Evolutionary conservation across 495 filamentous ascomycete genomes (phyloP), one percentile per base, ranked within the genome.

Genomic region (Daldinia childiae): DNA sequence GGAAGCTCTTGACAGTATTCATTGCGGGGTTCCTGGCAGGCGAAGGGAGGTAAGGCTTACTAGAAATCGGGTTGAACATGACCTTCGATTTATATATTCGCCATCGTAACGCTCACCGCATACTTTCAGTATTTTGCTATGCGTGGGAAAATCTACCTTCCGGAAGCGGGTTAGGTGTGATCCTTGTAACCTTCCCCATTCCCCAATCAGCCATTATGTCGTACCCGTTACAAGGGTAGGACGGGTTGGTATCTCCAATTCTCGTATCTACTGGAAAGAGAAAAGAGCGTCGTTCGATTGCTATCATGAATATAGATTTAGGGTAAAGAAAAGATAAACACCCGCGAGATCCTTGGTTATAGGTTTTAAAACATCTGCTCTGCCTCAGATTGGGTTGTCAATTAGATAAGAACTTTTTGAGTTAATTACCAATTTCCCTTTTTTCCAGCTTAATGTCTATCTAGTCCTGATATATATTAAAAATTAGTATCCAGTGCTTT

Each of bases 1-100:
- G 39, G 14, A 74, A 48, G 41, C 26, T 69, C 59, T 58, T 71
- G 48, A 68, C 9, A 12, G 19, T 27, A 17, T 62, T 66, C 71
- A 70, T 69, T 15, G 43, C 54, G 38, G 36, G 12, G 17, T 55
- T 62, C 6, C 3, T 36, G 9, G 24, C 21, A 43, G 17, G 51
- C 17, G 48, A 29, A 12, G 3, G 36, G 15, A 24, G 50, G n/a
- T 14, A 21, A 55, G 15, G 45, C n/a, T 45, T 7, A 34, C 14
- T 34, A 3, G 8, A 1, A 12, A 26, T 48, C 38, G 29, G 8
- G 19, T 17, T 55, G 15, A 64, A 41, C 14, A 64, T 4, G 17
- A 45, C 57, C 30, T 29, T 38, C 6, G 24, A 29, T 32, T 61
- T 55, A 45, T 34, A 58, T 43, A 43, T 45, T 36, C 29, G 6